These are phyloP conservation scores for Tricholoma bakamatsutake DNA, from an alignment of 768 basidiomycete species.

Conservation along the genomic window DNA sequence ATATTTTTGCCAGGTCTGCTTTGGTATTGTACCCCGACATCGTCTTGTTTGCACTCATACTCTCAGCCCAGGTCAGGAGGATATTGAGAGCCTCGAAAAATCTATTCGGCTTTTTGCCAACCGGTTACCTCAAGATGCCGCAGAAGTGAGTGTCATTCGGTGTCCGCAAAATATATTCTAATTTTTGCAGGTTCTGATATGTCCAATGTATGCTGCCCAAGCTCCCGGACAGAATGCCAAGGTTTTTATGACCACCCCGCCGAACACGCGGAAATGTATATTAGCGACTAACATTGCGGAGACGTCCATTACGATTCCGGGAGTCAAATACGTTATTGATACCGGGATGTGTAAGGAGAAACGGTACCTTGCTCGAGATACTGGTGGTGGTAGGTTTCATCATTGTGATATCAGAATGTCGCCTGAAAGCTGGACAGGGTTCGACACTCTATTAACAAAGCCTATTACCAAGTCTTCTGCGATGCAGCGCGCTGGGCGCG, in stretches of 20 bases:
- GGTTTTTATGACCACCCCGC: conserved; percentile 65
- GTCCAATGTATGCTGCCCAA: conserved; percentile 85
- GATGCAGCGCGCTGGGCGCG: conserved; percentile 91
- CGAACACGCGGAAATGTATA: conserved; percentile 81
- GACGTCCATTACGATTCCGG: conserved; percentile 95
- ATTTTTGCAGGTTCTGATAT: conserved; percentile 54
- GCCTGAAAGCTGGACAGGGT: conserved; percentile 42
- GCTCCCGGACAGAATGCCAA: conserved; percentile 70
- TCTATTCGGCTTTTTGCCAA: conserved; percentile 65
- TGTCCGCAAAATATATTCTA: background rate
- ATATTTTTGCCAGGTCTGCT: conserved; percentile 82
- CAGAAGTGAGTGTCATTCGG: conserved; percentile 36
- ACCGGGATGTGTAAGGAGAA: conserved; percentile 97
- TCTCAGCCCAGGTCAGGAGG: conserved; percentile 74
- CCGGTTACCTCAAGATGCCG: conserved; percentile 54
- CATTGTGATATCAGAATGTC: background rate
- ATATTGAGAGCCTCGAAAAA: conserved; percentile 84
- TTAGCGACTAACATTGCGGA: conserved; percentile 98
- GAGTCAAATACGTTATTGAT: conserved; percentile 93
- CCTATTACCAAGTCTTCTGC: conserved; percentile 89
- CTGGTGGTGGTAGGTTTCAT: conserved; percentile 53
- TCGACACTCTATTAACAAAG: conserved; percentile 80
- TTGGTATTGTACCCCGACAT: background rate
- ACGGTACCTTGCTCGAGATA: conserved; percentile 63
- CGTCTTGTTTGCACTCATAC: background rate